Evolutionary conservation across 768 basidiomycete genomes (phyloP).

Genomic region (Pleurotus tuoliensis): DNA sequence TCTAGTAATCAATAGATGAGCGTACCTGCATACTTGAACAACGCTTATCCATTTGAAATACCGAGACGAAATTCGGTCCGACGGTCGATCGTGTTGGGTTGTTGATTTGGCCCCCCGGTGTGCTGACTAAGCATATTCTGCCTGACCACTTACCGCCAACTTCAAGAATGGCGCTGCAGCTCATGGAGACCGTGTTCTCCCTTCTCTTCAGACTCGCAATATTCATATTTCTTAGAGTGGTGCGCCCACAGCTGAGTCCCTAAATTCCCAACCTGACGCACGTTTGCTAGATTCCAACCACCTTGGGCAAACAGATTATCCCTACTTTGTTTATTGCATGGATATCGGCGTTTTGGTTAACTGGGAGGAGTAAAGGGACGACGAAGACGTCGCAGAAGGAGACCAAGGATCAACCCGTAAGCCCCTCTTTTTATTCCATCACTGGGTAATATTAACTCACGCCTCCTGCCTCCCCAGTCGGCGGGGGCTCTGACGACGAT

Average conservation of each 20-base stretch:
- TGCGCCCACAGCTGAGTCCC: constrained; percentile 21
- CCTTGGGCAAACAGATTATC: constrained; percentile 26
- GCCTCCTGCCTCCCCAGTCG: neutral
- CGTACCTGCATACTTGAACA: too few relatives aligned
- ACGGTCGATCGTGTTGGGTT: too few relatives aligned
- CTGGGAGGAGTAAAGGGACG: neutral
- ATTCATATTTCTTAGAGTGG: constrained; percentile 51
- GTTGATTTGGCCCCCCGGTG: neutral
- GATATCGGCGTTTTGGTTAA: constrained; percentile 1
- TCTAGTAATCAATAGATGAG: too few relatives aligned
- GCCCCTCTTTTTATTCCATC: too few relatives aligned
- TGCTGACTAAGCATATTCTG: neutral
- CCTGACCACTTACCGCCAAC: neutral
- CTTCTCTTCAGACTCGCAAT: constrained; percentile 37
- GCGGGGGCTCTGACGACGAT: constrained; percentile 11
- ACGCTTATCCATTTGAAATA: too few relatives aligned
- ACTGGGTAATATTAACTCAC: too few relatives aligned
- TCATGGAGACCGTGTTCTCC: constrained; percentile 16
- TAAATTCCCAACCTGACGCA: neutral
- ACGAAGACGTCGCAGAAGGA: neutral
- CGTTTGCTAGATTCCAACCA: constrained; percentile 34
- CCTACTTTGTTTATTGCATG: constrained; percentile 23
- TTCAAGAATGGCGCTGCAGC: neutral
- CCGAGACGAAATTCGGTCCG: too few relatives aligned
- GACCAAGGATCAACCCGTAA: neutral